Conservation (phyloP, 2,329 filamentous ascomycete species). For the Knufia fluminis region DNA sequence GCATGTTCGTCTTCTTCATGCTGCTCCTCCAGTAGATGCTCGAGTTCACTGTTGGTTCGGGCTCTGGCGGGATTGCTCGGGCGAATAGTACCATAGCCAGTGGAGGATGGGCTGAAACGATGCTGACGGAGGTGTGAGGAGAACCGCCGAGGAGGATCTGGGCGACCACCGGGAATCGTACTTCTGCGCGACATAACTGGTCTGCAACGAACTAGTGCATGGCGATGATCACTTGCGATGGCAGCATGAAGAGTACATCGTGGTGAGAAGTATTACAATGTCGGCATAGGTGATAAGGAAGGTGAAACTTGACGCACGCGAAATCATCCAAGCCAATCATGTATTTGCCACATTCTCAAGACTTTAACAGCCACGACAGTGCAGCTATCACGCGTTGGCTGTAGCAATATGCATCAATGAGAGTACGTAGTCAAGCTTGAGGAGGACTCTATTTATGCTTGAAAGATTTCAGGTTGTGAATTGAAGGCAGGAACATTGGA, state of each 20-base stretch:
- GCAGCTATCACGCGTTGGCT: not conserved
- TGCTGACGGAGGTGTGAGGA: constrained; percentile 3
- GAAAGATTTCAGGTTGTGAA: too few relatives aligned
- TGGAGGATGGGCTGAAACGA: not conserved
- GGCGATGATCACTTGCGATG: not conserved
- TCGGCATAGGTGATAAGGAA: not conserved
- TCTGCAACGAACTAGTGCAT: not conserved
- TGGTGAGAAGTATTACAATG: not conserved
- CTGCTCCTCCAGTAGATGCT: constrained; percentile 6
- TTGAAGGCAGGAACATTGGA: not conserved
- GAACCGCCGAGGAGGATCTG: not conserved
- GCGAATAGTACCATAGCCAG: not conserved
- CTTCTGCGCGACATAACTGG: not conserved
- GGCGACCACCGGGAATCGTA: not conserved
- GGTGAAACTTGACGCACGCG: not conserved
- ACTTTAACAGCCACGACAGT: not conserved
- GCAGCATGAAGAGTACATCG: not conserved
- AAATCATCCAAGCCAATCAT: not conserved
- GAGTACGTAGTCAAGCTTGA: too few relatives aligned
- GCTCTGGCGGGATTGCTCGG: not conserved
- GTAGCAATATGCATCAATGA: not conserved
- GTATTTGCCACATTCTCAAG: not conserved
- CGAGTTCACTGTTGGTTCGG: constrained; percentile 4
- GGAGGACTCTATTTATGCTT: too few relatives aligned
- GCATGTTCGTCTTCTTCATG: constrained; percentile 16